Evolutionary conservation across 1,284 basidiomycete genomes (phyloP), one percentile per base, ranked within the genome.

Genomic region (Lignosus rhinocerotis): DNA sequence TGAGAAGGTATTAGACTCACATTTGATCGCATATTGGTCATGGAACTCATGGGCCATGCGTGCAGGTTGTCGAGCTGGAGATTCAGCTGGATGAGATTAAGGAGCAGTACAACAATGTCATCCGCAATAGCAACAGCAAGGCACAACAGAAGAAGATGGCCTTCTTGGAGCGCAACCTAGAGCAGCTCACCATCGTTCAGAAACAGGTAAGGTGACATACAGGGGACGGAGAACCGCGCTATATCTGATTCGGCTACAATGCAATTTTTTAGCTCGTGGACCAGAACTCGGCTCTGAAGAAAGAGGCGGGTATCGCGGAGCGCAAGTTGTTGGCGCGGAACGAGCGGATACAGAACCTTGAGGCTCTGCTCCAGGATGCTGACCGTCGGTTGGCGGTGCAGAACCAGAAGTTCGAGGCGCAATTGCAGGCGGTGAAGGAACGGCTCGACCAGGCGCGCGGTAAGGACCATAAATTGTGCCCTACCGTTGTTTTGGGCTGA

Each of bases 141-240:
- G 92, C 96, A 4, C 97, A 99, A 72, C 95, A 98, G 79, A 96
- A 96, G 85, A 98, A 98, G 85, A 97, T 99, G 92, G 93, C 94
- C 32, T 96, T 98, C 83, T 77, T 99, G 58, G 96, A 98, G 72
- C 91, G 96, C 63, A 99, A 99, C 73, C 79, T 99, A 54, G 96
- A 99, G 72, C 94, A 98, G 70, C 80, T 99, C 66, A 96, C 94
- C 44, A 78, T 93, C 56, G 96, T 99, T 36, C 97, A 99, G 83
- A 98, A 98, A 77, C 95, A 98, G 86, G 94, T 88, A 60, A 51
- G 77, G 67, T 44, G 34, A 51, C 47, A 25, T 19, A 12, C 36
- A 32, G 38, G 48, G 48, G 25, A 50, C 51, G 48, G 33, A 48
- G 53, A 17, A 44, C 25, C 21, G 38, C 42, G 42, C 31, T 19